Evolutionary conservation across 140 eudicot genomes (phyloP).

Genomic region (Bidens hawaiensis): DNA sequence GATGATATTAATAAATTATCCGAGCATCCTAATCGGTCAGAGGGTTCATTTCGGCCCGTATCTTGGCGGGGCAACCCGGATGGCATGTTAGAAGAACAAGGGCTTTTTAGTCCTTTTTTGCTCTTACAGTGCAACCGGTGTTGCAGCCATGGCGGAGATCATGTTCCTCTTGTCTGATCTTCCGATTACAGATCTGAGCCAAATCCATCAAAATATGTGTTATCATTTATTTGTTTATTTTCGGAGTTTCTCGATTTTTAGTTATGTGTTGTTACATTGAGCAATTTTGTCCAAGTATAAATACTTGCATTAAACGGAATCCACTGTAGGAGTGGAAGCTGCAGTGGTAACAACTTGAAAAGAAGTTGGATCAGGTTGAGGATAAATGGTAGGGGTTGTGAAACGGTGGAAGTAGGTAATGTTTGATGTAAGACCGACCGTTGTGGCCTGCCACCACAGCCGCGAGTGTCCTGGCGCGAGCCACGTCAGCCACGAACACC

Average conservation of each 20-base stretch:
- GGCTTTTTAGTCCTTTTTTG: neutral
- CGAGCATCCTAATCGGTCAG: conserved; percentile 20
- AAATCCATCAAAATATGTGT: neutral
- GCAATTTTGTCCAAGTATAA: neutral
- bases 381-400: too few species aligned
- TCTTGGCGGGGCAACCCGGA: conserved; percentile 49
- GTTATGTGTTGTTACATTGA: neutral
- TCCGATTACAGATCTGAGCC: conserved; percentile 36
- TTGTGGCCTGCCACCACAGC: too few species aligned
- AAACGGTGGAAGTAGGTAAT: too few species aligned
- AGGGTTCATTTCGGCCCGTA: conserved; percentile 23
- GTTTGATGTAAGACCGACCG: too few species aligned
- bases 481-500: too few species aligned
- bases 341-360: too few species aligned
- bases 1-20: conserved; percentile 11
- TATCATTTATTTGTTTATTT: neutral
- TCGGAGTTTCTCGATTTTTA: neutral
- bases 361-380: too few species aligned
- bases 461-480: too few species aligned
- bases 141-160: conserved; percentile 44
- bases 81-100: conserved; percentile 10
- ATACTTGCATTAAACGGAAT: too few species aligned
- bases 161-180: conserved; percentile 10
- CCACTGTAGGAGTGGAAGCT: too few species aligned
- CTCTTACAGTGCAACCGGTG: conserved; percentile 16